Base-by-base conservation (phyloP, 176 grass and related monocot genomes). In the Aegilops bicornis region DNA sequence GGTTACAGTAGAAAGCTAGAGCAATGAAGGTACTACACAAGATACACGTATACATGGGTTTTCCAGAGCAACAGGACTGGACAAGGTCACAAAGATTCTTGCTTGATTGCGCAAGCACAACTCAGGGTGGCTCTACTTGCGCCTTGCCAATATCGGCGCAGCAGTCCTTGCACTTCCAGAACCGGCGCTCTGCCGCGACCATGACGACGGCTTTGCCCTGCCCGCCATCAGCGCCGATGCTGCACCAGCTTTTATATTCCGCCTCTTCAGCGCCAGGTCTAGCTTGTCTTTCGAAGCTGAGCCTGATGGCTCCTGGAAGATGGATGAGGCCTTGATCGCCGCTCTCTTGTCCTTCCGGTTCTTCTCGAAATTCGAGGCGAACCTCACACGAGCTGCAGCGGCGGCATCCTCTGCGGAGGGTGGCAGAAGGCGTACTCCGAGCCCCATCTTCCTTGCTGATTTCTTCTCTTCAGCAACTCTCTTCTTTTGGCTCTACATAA, bases 401-500 rank as follows among this genome's bases (percentile, higher is more conserved):
- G 86, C 33, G 1, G 92, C 84, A 85, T 99, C 97, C 80, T 92
- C 90, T 86, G 90, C 84, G 23, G 94, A 93, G 33, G 87, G 88
- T 19, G 97, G 92, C 79, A 99, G 85, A 72, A 96, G 97, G 7
- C 94, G 78, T 77, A 99, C 87, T 75, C 93, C 91, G 15, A 99
- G 89, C 47, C 94, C 97, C 48, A 94, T 82, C 89, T 90, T 96
- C 77, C 92, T 96, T 0, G 97, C 86, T 43, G 80, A 64, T 62
- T 88, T 85, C 52, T 87, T 90, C 79, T 99, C 94, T 78, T 94
- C 94, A 20, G 59, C 86, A 39, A 99, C 88, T 79, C 88, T 90
- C 86, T 92, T 99, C 69, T 94, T 99, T 91, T 96, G 97, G 83
- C 84, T 89, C 97, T 98, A 91, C 77, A 92, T 35, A 80, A 89